Evolutionary conservation across 75 land plant genomes (phyloP).

Genomic region (Azolla pinnata): DNA sequence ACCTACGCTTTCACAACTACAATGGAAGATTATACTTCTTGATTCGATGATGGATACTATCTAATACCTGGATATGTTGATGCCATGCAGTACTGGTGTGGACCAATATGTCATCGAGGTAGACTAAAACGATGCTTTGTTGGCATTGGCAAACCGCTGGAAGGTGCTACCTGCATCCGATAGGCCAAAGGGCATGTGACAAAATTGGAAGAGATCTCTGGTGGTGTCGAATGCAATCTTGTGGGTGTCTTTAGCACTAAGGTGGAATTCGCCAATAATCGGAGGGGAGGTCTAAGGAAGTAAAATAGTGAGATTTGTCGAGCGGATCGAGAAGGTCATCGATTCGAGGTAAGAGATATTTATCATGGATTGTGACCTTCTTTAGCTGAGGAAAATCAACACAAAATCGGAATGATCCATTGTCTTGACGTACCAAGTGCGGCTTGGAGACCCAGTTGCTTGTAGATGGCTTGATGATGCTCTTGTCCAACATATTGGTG

Average conservation of each 20-base stretch:
- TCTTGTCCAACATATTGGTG: not conserved
- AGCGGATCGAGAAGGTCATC: conserved; percentile 1
- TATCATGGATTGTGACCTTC: not conserved
- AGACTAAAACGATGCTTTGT: not conserved
- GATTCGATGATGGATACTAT: not conserved
- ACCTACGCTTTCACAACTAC: not conserved
- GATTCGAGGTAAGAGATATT: not conserved
- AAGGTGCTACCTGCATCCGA: conserved; percentile 3
- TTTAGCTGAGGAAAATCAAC: not conserved
- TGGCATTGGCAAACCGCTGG: not conserved
- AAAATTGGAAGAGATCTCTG: conserved; percentile 5
- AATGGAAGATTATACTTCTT: not conserved
- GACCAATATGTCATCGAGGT: not conserved
- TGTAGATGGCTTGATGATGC: not conserved
- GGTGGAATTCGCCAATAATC: conserved; percentile 2
- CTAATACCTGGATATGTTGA: not conserved
- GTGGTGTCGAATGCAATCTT: conserved; percentile 1
- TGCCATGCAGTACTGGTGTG: not conserved
- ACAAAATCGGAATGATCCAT: not conserved
- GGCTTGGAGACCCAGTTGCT: not conserved
- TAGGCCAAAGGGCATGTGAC: conserved; percentile 15
- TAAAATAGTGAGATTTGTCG: not conserved
- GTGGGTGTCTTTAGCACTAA: not conserved
- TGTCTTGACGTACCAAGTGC: not conserved
- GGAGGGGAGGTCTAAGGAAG: not conserved